Evolutionary conservation across 2,329 filamentous ascomycete species (phyloP), one percentile per base, ranked within the genome.

Genomic region (Fusarium dimerum): DNA sequence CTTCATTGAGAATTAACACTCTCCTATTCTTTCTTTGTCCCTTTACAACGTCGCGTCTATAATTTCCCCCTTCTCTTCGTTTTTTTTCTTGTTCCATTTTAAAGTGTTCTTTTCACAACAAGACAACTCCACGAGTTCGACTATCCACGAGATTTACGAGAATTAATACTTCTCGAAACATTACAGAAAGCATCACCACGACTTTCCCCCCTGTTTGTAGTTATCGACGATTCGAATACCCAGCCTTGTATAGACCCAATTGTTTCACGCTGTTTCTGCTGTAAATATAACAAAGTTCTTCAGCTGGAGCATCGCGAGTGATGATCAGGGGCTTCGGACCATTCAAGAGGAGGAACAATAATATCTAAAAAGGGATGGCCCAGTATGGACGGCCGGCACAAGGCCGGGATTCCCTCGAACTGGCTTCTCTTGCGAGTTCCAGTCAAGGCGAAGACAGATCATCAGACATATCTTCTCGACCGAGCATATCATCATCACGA

Each of bases 401-500:
- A 58, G 72, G 84, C 56, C 90, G 94, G 76, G 94, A 99, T 80
- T 97, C 93, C 43, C 85, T 99, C 67, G 94, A 99, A 78, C 88
- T 99, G 52, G 94, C 92, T 55, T 97, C 92, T 48, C 85, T 99
- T 59, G 94, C 93, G 54, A 96, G 91, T 56, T 92, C 89, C 38
- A 91, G 88, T 62, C 67, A 73, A 41, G 48, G 63, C 51, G 83
- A 82, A 45, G 81, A 81, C 57, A 83, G 81, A 16, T 80, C 76
- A 44, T 81, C 80, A 11, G 84, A 87, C 43, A 77, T 81, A n/a
- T 83, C 88, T 40, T 96, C 92, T 3, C 83, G 86, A 39, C 90
- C 89, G n/a, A 93, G 90, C 63, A 85, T 92, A 65, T 90, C 92
- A 13, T 97, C 93, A n/a, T 97, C 93, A 54, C 88, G 92, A 60